Evolutionary conservation across 495 filamentous ascomycete species (phyloP).

Genomic region (Podospora fimiseda): DNA sequence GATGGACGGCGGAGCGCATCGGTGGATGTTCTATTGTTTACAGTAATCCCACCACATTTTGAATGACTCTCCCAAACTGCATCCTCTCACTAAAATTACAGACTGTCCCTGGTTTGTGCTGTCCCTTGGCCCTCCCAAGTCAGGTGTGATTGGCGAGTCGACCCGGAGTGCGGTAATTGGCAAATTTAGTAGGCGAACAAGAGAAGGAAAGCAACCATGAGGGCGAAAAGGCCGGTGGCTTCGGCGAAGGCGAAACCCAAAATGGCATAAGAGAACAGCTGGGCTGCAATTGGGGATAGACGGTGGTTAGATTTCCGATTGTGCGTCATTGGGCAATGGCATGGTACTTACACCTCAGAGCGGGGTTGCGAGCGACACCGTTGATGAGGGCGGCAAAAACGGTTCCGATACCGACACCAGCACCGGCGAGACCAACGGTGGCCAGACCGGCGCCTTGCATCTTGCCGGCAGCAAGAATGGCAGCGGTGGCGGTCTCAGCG

Average conservation of each 20-base stretch:
- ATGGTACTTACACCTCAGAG: conserved; percentile 26
- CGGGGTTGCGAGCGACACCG: conserved; percentile 36
- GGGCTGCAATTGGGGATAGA: conserved; percentile 11
- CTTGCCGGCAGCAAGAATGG: conserved; percentile 31
- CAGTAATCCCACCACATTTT: background rate
- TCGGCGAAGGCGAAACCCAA: conserved; percentile 36
- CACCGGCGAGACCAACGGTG: conserved; percentile 35
- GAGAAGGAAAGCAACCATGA: conserved; percentile 39
- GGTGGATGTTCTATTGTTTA: background rate
- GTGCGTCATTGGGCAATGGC: too few relatives aligned
- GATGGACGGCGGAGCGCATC: background rate
- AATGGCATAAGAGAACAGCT: conserved; percentile 36
- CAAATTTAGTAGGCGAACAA: conserved; percentile 32
- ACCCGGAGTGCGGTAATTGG: background rate
- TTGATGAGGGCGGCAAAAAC: conserved; percentile 35
- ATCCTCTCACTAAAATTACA: background rate
- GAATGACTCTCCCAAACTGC: background rate
- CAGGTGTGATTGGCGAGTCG: background rate
- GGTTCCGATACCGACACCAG: conserved; percentile 36
- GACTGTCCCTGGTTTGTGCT: background rate
- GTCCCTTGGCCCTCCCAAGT: background rate
- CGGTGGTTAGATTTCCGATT: background rate
- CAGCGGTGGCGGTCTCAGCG: conserved; percentile 31
- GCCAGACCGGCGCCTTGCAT: conserved; percentile 35
- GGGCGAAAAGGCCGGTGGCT: conserved; percentile 36